A percentile compares a stretch with the other conserved stretches of the same genome.
phyloP scores from a whole-genome alignment of 176 grass and related monocot species.

The Rhipidocladum racemiflorum region DNA sequence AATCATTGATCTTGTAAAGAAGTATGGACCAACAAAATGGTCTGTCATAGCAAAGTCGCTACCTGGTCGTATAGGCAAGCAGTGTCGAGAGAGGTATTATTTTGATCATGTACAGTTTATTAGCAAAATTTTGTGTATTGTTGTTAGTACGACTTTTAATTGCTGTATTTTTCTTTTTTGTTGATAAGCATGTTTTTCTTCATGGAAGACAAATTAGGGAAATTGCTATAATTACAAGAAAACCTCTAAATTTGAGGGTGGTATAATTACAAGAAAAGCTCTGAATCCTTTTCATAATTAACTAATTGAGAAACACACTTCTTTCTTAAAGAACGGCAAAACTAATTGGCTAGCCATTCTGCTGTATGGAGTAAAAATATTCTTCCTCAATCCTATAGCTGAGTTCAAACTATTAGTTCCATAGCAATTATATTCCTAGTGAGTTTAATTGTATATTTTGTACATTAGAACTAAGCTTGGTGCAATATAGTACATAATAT shows the following conservation, averaged over 20 bases:
- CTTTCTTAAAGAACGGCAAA: slow-evolving; percentile 3
- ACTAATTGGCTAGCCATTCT: not conserved
- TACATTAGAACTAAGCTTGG: not conserved
- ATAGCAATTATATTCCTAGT: not conserved
- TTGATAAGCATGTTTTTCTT: not conserved
- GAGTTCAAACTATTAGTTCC: not conserved
- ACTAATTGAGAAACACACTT: not conserved
- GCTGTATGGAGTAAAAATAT: not conserved
- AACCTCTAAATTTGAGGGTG: not conserved
- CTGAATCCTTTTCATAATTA: not conserved
- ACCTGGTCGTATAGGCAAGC: slow-evolving; percentile 96
- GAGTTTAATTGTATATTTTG: not conserved
- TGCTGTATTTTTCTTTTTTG: not conserved
- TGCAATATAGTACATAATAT: not conserved
- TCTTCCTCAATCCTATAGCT: not conserved
- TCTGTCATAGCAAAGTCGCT: slow-evolving; percentile 84
- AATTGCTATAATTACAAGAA: not conserved
- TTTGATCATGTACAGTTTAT: slow-evolving; percentile 7
- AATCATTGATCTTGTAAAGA: slow-evolving; percentile 78
- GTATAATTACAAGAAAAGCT: not conserved
- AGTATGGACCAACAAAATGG: slow-evolving; percentile 97
- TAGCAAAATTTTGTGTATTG: not conserved
- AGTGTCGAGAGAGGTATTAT: slow-evolving; percentile 91
- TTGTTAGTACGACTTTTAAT: not conserved
- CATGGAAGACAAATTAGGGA: not conserved